Base-by-base conservation (phyloP, 345 rosid species). In the Pistacia integerrima region DNA sequence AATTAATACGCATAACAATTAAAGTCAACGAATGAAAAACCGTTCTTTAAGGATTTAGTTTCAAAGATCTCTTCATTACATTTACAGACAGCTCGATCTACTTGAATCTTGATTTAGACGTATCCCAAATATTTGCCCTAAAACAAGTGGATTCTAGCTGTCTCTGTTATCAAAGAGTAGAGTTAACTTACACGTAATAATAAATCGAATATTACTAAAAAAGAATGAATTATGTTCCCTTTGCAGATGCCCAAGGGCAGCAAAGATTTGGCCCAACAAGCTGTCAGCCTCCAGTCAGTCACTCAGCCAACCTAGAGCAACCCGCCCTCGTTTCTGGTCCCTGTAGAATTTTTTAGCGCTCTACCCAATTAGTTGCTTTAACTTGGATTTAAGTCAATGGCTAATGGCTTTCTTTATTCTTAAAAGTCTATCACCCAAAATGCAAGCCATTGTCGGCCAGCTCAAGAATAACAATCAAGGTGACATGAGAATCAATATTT, bases 41-140 rank as follows among this genome's bases (percentile, higher is more conserved):
- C 46, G 4, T 35, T 36, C 48, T 41, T 64, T 14, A 7, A 64
- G 25, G 48, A 7, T 36, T 64, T 18, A 9, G 1, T 33, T 62
- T 44, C 16, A 13, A 33, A 13, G 18, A 52, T 52, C 57, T 54
- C 57, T 54, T 54, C 55, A 51, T 3, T 63, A 28, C 1, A 12
- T 11, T 64, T 17, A 7, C 22, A 64, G 67, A 64, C 67, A 64
- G 11, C 67, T 62, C 57, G n/a, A 54, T 16, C 44, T 64, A 44
- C 72, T 46, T 25, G 25, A 69, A n/a, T 64, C 67, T 36, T 33
- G 58, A 52, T 54, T 30, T 51, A 28, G 59, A 68, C 44, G 46
- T 41, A 69, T 30, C 17, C 17, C 70, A 11, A 67, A 46, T 28
- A 4, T 22, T 59, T 14, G 16, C 25, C 7, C 5, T 22, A 13